A percentile compares a stretch with the other conserved stretches of the same genome.
These are phyloP conservation scores for Trametes elegans DNA, from an alignment of 768 basidiomycete genomes.

Conservation along the genomic window DNA sequence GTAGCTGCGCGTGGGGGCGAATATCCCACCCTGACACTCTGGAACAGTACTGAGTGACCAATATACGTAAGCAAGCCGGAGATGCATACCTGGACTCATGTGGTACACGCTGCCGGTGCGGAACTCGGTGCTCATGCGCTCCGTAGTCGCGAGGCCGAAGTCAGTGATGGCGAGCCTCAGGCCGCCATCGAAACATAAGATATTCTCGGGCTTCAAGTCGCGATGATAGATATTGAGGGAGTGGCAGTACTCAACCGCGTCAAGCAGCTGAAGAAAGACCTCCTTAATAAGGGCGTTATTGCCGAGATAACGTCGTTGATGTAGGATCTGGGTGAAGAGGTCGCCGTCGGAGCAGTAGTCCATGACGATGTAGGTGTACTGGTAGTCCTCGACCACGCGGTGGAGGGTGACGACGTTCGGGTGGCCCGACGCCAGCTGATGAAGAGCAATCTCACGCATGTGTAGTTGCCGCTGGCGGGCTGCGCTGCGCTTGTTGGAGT, in stretches of 20 bases:
- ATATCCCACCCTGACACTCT: slow-evolving; percentile 87
- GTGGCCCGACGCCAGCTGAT: slow-evolving; percentile 71
- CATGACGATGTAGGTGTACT: slow-evolving; percentile 88
- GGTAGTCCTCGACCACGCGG: slow-evolving; percentile 80
- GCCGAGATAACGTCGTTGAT: slow-evolving; percentile 76
- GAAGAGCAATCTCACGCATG: slow-evolving; percentile 83
- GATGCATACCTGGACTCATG: slow-evolving; percentile 85
- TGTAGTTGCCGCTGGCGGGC: slow-evolving; percentile 72
- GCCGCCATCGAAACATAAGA: slow-evolving; percentile 82
- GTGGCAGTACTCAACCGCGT: slow-evolving; percentile 93
- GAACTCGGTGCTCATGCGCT: slow-evolving; percentile 82
- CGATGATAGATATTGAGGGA: slow-evolving; percentile 91
- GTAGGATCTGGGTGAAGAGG: slow-evolving; percentile 87
- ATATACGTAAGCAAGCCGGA: slow-evolving; percentile 8
- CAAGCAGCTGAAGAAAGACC: slow-evolving; percentile 91
- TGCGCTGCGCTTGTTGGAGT: slow-evolving; percentile 44
- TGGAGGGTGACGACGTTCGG: slow-evolving; percentile 86
- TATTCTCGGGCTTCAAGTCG: slow-evolving; percentile 96
- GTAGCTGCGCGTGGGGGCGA: slow-evolving; percentile 66
- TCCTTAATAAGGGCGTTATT: slow-evolving; percentile 81
- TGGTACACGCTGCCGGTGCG: slow-evolving; percentile 98
- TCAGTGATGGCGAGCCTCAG: slow-evolving; percentile 84
- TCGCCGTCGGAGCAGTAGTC: slow-evolving; percentile 91
- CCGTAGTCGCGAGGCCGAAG: slow-evolving; percentile 92
- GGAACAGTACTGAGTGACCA: slow-evolving; percentile 24